These are phyloP conservation scores for Halophytophthora batemanensis DNA, from an alignment of 352 stramenopile species.

Conservation along the genomic window DNA sequence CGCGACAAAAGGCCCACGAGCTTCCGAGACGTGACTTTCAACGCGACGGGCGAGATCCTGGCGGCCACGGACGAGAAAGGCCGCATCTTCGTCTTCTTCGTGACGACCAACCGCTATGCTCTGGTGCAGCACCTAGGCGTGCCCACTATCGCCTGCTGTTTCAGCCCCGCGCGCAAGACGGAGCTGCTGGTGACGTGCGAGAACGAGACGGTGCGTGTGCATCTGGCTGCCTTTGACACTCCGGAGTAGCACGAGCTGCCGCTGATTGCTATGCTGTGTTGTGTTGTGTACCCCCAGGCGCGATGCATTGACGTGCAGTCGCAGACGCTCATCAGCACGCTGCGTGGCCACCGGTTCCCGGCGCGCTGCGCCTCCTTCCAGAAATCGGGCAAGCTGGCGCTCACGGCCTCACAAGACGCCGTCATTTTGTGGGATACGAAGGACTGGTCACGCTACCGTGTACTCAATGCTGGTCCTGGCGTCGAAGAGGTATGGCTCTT, in stretches of 20 bases:
- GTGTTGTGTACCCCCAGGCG: slow-evolving; percentile 16
- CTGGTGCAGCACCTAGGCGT: slow-evolving; percentile 69
- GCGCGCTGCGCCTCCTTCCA: slow-evolving; percentile 67
- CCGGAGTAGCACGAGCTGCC: background rate
- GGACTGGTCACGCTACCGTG: slow-evolving; percentile 78
- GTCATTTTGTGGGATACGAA: slow-evolving; percentile 85
- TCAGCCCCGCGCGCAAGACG: slow-evolving; percentile 60
- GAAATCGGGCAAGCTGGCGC: slow-evolving; percentile 58
- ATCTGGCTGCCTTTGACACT: background rate
- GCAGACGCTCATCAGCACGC: slow-evolving; percentile 73
- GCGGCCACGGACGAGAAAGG: slow-evolving; percentile 74
- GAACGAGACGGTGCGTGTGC: slow-evolving; percentile 55
- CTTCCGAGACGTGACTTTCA: slow-evolving; percentile 74
- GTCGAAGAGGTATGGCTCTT: slow-evolving; percentile 37
- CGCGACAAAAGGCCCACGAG: slow-evolving; percentile 43
- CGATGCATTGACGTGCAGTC: slow-evolving; percentile 77
- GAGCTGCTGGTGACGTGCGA: slow-evolving; percentile 84
- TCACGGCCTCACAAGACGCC: slow-evolving; percentile 73
- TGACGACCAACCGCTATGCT: slow-evolving; percentile 68
- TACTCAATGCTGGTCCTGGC: slow-evolving; percentile 71
- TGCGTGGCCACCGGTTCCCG: slow-evolving; percentile 59
- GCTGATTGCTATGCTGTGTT: background rate
- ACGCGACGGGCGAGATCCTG: slow-evolving; percentile 55
- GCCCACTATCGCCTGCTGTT: slow-evolving; percentile 58
- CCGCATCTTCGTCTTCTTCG: slow-evolving; percentile 79